phyloP scores from a whole-genome alignment of 2,329 filamentous ascomycete genomes.

The Sporothrix schenckii region DNA sequence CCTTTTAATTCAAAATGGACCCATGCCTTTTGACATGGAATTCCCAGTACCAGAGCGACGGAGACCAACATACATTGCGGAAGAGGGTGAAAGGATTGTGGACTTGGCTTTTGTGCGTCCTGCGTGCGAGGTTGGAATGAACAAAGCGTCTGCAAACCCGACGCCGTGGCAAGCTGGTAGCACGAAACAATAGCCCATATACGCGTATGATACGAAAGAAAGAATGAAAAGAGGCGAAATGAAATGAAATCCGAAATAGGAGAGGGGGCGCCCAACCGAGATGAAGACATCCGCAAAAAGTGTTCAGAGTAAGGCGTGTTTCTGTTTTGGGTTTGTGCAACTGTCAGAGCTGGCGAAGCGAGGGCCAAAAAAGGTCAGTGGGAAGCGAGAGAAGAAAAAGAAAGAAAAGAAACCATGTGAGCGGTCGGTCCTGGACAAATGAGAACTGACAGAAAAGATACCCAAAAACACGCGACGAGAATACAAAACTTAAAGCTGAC shows the following conservation, averaged over 20 bases:
- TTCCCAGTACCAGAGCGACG: slow-evolving; percentile 23
- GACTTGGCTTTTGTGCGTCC: slow-evolving; percentile 15
- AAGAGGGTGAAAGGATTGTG: neutral
- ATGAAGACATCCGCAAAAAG: neutral
- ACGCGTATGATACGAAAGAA: neutral
- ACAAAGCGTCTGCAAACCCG: slow-evolving; percentile 16
- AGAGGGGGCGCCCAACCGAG: neutral
- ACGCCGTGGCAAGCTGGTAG: slow-evolving; percentile 16
- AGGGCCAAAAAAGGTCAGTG: neutral
- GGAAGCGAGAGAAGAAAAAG: neutral
- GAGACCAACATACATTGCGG: slow-evolving; percentile 8
- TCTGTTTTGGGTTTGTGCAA: neutral
- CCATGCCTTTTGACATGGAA: slow-evolving; percentile 17
- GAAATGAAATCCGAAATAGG: neutral
- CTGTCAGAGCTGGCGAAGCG: slow-evolving; percentile 12
- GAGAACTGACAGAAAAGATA: too few relatives aligned
- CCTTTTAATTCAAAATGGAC: neutral
- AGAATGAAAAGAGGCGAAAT: neutral
- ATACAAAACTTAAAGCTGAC: neutral
- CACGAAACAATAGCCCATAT: neutral
- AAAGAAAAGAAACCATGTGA: neutral
- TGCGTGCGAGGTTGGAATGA: slow-evolving; percentile 13
- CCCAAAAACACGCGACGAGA: too few relatives aligned
- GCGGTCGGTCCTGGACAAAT: neutral
- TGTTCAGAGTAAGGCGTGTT: neutral